Evolutionary conservation across 1,284 basidiomycete species (phyloP), one percentile per base, ranked within the genome.

Genomic region (Leucoagaricus sp.): DNA sequence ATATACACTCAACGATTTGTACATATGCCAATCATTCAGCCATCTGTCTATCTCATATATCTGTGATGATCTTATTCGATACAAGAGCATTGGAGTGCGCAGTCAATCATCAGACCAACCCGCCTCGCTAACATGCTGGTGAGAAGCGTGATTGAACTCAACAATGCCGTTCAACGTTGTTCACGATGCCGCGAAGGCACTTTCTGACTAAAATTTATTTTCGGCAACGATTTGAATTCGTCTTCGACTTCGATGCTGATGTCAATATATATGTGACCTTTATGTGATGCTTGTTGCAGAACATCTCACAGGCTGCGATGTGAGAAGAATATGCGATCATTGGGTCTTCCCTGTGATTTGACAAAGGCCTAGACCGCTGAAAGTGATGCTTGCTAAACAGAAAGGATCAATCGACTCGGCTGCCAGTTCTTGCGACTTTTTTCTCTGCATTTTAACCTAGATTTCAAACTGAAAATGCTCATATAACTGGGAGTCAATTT

Each of bases 1-100:
- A 51, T 33, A 51, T 51, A 51, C 19, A 29, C 38, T 26, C 8
- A 13, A 40, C 21, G 33, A 40, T 13, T 41, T 25, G 15, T 40
- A 10, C 19, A 31, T 28, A 26, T 44, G 41, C 33, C 40, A 44
- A 23, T 26, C 34, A 54, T 41, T 36, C 36, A 49, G 41, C 46
- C 40, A 55, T 44, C 53, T 55, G 46, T 55, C 53, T 31, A 44
- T 55, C 53, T 41, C 25, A 17, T 15, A n/a, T 38, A 17, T n/a
- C 36, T 12, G 25, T 49, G 46, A 55, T 55, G 45, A 55, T 40
- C 45, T 42, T 23, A 21, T n/a, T 31, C 41, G 44, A 40, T 29
- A 29, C 10, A 25, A 41, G 34, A 17, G 28, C 51, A 28, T 41
- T 9, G 47, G 46, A 44, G 28, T 49, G 53, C 36, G 46, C 46